Base-by-base conservation (phyloP, 1,284 basidiomycete genomes). In the Porogramme epimiltina region DNA sequence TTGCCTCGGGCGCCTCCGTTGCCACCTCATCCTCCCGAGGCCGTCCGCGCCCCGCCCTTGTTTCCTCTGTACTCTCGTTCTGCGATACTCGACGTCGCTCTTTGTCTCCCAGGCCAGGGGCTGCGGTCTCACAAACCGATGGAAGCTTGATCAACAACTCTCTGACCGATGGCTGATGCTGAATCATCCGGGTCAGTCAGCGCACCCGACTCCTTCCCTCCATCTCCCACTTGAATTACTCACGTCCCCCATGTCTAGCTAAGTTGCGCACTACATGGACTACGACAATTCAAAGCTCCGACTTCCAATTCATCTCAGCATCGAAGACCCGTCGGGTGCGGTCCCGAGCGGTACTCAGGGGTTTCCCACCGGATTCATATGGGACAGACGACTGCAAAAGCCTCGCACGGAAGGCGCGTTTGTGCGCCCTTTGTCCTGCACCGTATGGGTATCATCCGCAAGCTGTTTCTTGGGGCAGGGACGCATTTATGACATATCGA, bases 401-500 rank as follows among this genome's bases (percentile, higher is more conserved):
- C 56, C 56, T 58, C 48, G 40, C 53, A 36, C 23, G 37, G 46
- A 24, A 55, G 51, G 53, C 51, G 56, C 26, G 51, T 47, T 24
- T 19, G 22, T 31, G 18, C 20, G 37, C 26, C 31, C 45, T 22
- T 37, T 18, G 36, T 28, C 26, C 41, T 11, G n/a, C n/a, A n/a
- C n/a, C n/a, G n/a, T n/a, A n/a, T n/a, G n/a, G n/a, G n/a, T n/a
- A n/a, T n/a, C n/a, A n/a, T n/a, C n/a, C n/a, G n/a, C n/a, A n/a
- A n/a, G n/a, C n/a, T n/a, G n/a, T n/a, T n/a, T n/a, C n/a, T n/a
- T n/a, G n/a, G n/a, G n/a, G n/a, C n/a, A n/a, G n/a, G n/a, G n/a
- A n/a, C n/a, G n/a, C n/a, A n/a, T n/a, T n/a, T n/a, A n/a, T n/a
- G n/a, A n/a, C n/a, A n/a, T n/a, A n/a, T n/a, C n/a, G n/a, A n/a